Conservation (phyloP, 441 rosid species). For the Populus hybrid region DNA sequence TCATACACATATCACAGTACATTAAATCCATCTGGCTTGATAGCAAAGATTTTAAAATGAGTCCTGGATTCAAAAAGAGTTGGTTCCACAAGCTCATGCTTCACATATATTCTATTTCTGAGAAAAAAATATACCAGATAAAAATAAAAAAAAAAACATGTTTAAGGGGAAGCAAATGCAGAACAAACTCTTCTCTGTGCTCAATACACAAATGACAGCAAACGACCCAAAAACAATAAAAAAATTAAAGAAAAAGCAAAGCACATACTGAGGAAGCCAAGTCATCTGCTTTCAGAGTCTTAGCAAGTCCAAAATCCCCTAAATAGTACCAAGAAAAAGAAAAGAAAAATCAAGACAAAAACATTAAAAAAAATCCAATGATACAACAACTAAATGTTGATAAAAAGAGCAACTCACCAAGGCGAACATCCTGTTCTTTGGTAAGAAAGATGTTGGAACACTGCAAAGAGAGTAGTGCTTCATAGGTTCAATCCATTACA, state of each 20-base stretch:
- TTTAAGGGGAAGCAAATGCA: background rate
- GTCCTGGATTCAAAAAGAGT: background rate
- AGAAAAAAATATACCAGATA: background rate
- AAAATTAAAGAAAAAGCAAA: background rate
- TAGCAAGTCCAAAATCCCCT: slow-evolving; percentile 99
- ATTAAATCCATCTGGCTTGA: background rate
- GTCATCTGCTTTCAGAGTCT: slow-evolving; percentile 90
- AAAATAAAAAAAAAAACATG: background rate
- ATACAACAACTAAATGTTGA: slow-evolving; percentile 8
- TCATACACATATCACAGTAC: background rate
- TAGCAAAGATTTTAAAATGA: background rate
- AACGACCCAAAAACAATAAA: background rate
- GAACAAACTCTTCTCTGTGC: background rate
- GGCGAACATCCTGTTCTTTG: slow-evolving; percentile 89
- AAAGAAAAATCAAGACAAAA: slow-evolving; percentile 9
- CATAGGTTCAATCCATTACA: slow-evolving; percentile 28
- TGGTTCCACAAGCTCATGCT: background rate
- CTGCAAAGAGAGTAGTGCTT: slow-evolving; percentile 37
- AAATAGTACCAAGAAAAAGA: slow-evolving; percentile 26
- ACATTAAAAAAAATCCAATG: background rate
- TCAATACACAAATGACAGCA: background rate
- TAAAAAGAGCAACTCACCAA: slow-evolving; percentile 54
- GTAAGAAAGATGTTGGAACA: slow-evolving; percentile 97
- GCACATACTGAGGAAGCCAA: slow-evolving; percentile 86
- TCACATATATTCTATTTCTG: background rate